Evolutionary conservation across 306 rosid genomes (phyloP), one percentile per base, ranked within the genome.

Genomic region (Coriaria nepalensis): DNA sequence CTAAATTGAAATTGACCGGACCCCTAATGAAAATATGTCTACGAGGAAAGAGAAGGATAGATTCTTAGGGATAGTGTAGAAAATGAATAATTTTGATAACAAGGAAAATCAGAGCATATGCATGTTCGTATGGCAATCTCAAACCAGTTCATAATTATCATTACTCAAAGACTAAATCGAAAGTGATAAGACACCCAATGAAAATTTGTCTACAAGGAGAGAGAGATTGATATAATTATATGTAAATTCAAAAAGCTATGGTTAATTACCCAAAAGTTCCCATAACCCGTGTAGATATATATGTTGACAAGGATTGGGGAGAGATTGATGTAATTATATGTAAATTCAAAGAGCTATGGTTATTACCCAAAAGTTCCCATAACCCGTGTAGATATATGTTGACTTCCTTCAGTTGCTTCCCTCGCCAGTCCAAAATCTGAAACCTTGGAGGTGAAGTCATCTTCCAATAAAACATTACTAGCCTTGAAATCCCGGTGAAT

Each of bases 291-390:
- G 96, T 88, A 48, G 96, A n/a, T n/a, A 85, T 63, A 83, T 68
- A 72, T 77, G 83, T 55, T 53, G 63, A 64, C 80, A 8, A 7
- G 35, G 42, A 43, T 37, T 43, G 11, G 4, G 4, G 39, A 58
- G 49, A 53, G 32, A 51, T 48, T 39, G 34, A 43, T 13, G 6
- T 13, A 53, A 59, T 47, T 10, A 40, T 15, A 35, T 13, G 11
- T 15, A 49, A 43, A 14, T 50, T 5, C 5, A 6, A 44, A 9
- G 11, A 7, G 50, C 33, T 47, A 37, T 35, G 37, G 10, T 35
- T 37, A 67, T 62, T 78, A 88, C 97, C 97, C 97, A 11, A 88
- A 88, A 66, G 97, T 88, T 49, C 97, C 97, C 95, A 88, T 78
- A 66, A 88, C 97, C 45, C 95, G 71, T 37, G 96, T 88, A 48